Percentiles rank a stretch among this genome's conserved stretches.
These are phyloP conservation scores for Pythium brassicae DNA, from an alignment of 352 stramenopile species.

Conservation along the genomic window DNA sequence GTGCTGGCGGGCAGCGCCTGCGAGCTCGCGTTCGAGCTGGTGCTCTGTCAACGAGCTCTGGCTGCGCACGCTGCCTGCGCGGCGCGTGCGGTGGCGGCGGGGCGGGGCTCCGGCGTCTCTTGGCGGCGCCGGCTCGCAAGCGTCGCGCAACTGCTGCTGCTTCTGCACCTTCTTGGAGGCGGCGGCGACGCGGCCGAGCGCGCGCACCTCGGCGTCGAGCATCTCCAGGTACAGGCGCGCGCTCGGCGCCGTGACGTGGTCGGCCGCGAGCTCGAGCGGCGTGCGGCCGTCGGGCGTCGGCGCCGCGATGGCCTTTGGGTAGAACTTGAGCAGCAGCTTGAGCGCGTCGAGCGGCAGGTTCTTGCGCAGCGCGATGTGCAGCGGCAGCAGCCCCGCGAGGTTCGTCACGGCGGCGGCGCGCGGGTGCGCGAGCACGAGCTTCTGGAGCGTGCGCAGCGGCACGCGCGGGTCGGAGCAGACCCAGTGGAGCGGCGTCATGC, in stretches of 20 bases:
- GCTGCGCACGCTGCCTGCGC: neutral
- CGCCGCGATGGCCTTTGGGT: slow-evolving; percentile 42
- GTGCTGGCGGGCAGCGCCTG: neutral
- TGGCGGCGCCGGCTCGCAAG: neutral
- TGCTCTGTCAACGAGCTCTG: no score
- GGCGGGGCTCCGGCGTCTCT: neutral
- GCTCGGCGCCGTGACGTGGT: slow-evolving; percentile 23
- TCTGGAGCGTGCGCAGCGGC: slow-evolving; percentile 56
- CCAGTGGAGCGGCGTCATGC: slow-evolving; percentile 85
- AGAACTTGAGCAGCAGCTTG: slow-evolving; percentile 64
- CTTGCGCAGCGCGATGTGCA: slow-evolving; percentile 69
- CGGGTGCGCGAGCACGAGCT: slow-evolving; percentile 46
- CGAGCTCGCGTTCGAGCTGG: no score
- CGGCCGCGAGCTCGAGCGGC: slow-evolving; percentile 36
- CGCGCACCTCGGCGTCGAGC: slow-evolving; percentile 32
- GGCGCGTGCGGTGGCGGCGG: neutral
- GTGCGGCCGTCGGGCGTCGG: slow-evolving; percentile 51
- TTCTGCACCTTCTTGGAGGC: slow-evolving; percentile 4
- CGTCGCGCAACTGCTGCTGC: slow-evolving; percentile 8
- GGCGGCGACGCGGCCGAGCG: slow-evolving; percentile 12
- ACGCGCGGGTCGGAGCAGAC: slow-evolving; percentile 73
- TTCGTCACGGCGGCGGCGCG: slow-evolving; percentile 36
- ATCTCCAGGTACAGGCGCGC: slow-evolving; percentile 30
- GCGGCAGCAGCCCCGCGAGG: slow-evolving; percentile 50
- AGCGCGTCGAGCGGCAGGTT: slow-evolving; percentile 51